Evolutionary conservation across 768 basidiomycete genomes (phyloP), one percentile per base, ranked within the genome.

Genomic region (Cystobasidium ongulense): DNA sequence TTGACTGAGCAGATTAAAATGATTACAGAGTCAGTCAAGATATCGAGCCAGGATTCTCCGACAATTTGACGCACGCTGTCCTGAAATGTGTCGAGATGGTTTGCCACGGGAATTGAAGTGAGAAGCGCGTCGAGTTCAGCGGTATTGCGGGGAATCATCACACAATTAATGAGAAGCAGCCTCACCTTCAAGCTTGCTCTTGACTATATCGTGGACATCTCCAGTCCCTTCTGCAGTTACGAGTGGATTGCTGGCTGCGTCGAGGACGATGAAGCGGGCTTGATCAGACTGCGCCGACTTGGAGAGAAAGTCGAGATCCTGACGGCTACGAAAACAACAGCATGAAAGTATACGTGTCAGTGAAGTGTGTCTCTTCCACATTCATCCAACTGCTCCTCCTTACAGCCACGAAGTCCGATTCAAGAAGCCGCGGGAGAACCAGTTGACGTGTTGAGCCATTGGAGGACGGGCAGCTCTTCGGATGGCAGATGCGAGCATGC

Each of bases 231-330:
- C 80, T 54, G 54, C 38, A 5, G 83, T 78, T 27, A 86, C 81
- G 70, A 93, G 86, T 13, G 89, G 90, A 79, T 89, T 84, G 1
- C 89, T 88, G 31, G 82, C 82, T 63, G 88, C 87, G 83, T 92
- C 90, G 21, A 93, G 76, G 50, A 95, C 80, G 89, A 79, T 36
- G 53, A 94, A 97, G 57, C 85, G 84, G 0, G 92, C 86, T 1
- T 86, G 79, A 0, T 87, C 85, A 15, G 86, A 83, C 18, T 78
- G 80, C 41, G 89, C 82, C 76, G 92, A 84, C 23, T 87, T 84
- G 73, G 91, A 90, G 61, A 97, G 84, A 81, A 93, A 91, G 36
- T 73, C 72, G n/a, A 39, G 33, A 27, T 73, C 72, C 36, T 73
- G 72, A 21, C 72, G 25, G 61, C 46, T 50, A 21, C 39, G 39